Evolutionary conservation across 495 filamentous ascomycete species (phyloP).

Genomic region (Penicillium steckii): DNA sequence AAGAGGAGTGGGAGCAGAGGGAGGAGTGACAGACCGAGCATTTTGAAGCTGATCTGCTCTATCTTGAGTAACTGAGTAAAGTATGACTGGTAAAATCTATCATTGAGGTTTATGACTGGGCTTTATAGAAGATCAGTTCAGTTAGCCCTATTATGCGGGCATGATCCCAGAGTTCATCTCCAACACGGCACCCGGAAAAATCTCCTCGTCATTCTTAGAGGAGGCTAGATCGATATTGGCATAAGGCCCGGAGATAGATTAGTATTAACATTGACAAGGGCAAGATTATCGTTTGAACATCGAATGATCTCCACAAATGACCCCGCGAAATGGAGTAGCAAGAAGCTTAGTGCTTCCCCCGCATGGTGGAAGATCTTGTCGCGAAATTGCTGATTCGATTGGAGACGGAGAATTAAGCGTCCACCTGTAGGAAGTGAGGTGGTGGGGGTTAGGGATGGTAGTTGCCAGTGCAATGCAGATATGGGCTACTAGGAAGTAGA

Average conservation of each 20-base stretch:
- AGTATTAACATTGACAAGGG: background rate
- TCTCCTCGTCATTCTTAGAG: background rate
- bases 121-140: background rate
- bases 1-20: constrained; percentile 10
- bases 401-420: constrained; percentile 22
- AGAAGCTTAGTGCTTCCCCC: constrained; percentile 22
- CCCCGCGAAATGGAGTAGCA: constrained; percentile 4
- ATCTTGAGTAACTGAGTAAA: background rate
- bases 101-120: background rate
- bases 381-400: constrained; percentile 5
- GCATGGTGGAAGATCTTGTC: constrained; percentile 17
- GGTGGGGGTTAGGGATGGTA: background rate
- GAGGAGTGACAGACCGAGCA: background rate
- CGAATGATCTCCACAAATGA: constrained; percentile 11
- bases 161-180: background rate
- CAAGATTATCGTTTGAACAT: background rate
- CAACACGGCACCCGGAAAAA: background rate
- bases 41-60: background rate
- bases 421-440: constrained; percentile 16
- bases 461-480: no score
- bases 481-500: no score
- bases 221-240: constrained; percentile 3
- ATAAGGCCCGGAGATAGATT: background rate
- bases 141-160: background rate
- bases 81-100: no score